Evolutionary conservation across 2,329 filamentous ascomycete species (phyloP).

Genomic region (Curvularia spicifera): DNA sequence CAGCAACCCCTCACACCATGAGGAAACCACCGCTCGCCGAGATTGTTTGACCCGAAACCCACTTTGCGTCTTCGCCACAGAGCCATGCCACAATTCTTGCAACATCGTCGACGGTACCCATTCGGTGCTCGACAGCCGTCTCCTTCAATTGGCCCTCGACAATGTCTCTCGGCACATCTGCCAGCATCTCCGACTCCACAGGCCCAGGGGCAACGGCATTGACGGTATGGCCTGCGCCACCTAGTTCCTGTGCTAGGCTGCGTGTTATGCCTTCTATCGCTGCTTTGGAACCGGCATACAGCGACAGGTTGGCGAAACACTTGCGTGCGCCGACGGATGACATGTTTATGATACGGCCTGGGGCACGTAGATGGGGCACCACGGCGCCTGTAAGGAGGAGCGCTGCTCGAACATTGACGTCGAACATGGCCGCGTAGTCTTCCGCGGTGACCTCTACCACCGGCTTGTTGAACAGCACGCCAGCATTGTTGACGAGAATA

Average conservation of each 20-base stretch:
- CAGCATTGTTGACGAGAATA: conserved; percentile 55
- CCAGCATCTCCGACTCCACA: conserved; percentile 64
- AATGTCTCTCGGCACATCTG: conserved; percentile 58
- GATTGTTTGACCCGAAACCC: conserved; percentile 61
- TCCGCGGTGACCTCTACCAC: conserved; percentile 50
- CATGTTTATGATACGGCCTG: conserved; percentile 65
- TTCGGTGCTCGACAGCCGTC: conserved; percentile 60
- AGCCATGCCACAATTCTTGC: conserved; percentile 64
- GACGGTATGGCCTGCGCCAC: conserved; percentile 63
- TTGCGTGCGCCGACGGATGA: conserved; percentile 60
- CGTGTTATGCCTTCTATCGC: conserved; percentile 67
- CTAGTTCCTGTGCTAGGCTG: conserved; percentile 65
- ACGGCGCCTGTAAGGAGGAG: conserved; percentile 62
- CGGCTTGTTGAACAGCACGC: conserved; percentile 34
- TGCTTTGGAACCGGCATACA: conserved; percentile 65
- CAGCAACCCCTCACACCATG: conserved; percentile 31
- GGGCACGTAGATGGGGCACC: conserved; percentile 57
- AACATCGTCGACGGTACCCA: conserved; percentile 62
- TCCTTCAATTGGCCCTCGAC: conserved; percentile 57
- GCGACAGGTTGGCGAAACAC: conserved; percentile 54
- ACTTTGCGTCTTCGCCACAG: conserved; percentile 54
- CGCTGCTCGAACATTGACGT: conserved; percentile 63
- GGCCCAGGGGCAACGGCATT: conserved; percentile 67
- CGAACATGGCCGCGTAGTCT: conserved; percentile 62
- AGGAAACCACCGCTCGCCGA: conserved; percentile 60